phyloP scores from a whole-genome alignment of 2,329 filamentous ascomycete species.

The Venturiaceae sp. region DNA sequence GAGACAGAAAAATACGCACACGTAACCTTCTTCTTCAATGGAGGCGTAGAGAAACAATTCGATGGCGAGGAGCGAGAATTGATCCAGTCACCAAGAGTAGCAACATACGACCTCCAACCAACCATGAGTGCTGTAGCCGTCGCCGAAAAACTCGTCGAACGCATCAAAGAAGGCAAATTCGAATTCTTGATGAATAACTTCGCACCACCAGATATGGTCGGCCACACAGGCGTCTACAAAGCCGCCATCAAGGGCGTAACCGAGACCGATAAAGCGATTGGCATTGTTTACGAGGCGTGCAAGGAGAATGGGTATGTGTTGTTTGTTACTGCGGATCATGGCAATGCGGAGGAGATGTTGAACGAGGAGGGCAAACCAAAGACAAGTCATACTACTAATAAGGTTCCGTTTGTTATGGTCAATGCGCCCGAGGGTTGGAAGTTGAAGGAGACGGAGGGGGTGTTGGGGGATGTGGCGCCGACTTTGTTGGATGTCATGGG shows the following conservation, averaged over 20 bases:
- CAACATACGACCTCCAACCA: conserved; percentile 90
- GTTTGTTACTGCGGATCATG: conserved; percentile 94
- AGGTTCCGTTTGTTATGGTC: conserved; percentile 96
- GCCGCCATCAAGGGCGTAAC: conserved; percentile 77
- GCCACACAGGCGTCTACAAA: conserved; percentile 95
- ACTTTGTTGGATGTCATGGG: conserved; percentile 89
- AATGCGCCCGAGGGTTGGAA: conserved; percentile 88
- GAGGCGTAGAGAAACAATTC: conserved; percentile 94
- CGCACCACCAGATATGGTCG: conserved; percentile 97
- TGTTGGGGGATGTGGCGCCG: conserved; percentile 96
- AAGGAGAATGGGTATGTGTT: conserved; percentile 88
- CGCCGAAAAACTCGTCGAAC: conserved; percentile 80
- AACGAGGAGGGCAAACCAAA: conserved; percentile 92
- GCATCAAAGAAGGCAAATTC: conserved; percentile 74
- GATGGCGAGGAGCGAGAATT: conserved; percentile 85
- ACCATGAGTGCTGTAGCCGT: conserved; percentile 93
- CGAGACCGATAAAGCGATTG: conserved; percentile 89
- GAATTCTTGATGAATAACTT: conserved; percentile 99
- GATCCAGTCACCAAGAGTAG: conserved; percentile 87
- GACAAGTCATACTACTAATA: conserved; percentile 96
- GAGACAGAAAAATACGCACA: conserved; percentile 99
- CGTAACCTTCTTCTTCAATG: conserved; percentile 99
- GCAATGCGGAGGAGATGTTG: conserved; percentile 99
- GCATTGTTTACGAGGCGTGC: conserved; percentile 84
- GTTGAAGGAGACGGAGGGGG: conserved; percentile 72